phyloP scores from a whole-genome alignment of 1,139 yeast species.

The Kazachstania sp. region DNA sequence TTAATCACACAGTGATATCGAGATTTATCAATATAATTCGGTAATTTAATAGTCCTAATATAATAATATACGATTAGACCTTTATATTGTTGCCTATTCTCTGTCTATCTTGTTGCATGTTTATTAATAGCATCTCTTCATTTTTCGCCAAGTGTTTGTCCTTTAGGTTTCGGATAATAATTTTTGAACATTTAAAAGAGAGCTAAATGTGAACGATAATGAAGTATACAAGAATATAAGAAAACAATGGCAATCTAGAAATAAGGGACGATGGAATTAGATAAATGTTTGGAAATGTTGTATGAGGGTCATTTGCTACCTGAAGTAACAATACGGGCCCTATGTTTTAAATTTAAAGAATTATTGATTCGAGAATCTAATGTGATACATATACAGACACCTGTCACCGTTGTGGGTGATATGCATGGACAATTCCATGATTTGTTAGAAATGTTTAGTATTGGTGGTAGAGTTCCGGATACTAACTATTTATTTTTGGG shows the following conservation, averaged over 20 bases:
- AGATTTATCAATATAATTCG: no score
- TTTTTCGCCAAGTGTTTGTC: no score
- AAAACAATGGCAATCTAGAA: not conserved
- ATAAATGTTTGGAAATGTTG: conserved; percentile 57
- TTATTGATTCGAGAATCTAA: conserved; percentile 70
- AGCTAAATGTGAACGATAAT: no score
- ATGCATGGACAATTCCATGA: conserved; percentile 98
- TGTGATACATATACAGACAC: conserved; percentile 73
- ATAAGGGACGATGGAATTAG: conserved; percentile 38
- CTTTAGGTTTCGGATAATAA: no score
- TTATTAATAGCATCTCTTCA: no score
- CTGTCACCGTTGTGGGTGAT: conserved; percentile 97
- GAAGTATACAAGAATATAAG: not conserved
- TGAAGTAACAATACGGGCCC: conserved; percentile 54
- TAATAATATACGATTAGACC: no score
- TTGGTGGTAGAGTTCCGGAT: conserved; percentile 89
- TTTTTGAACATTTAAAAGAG: no score
- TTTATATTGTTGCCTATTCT: no score
- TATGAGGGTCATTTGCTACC: conserved; percentile 59
- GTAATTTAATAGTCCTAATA: no score
- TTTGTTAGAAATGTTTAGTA: conserved; percentile 72
- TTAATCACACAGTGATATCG: no score
- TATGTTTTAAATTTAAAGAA: conserved; percentile 66
- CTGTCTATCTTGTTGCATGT: no score
- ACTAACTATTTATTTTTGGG: conserved; percentile 90